Evolutionary conservation across 257 asterid genomes (phyloP), one percentile per base, ranked within the genome.

Genomic region (Echites panduratus): DNA sequence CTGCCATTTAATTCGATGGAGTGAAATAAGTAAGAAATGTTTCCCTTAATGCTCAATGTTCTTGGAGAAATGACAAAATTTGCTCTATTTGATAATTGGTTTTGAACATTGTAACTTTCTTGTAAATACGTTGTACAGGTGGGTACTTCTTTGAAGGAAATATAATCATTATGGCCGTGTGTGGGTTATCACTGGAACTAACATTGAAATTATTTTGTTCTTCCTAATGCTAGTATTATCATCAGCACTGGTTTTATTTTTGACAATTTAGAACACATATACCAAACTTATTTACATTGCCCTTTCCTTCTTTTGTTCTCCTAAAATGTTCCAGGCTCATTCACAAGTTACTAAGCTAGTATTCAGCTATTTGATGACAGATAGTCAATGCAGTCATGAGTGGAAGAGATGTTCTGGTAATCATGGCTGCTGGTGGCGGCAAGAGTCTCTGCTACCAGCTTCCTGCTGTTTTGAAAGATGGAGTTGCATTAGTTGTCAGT

Each of bases 361-460:
- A 1, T 49, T 4, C 22, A 29, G 67, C 48, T 61, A 10, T 27
- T 49, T 50, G 44, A 0, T 62, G 26, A 3, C 86, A 94, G 99
- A 94, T 94, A 61, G 84, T 94, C 64, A 94, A 94, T 79, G 86
- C 96, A 62, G 78, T 87, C 78, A 87, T 94, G 97, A 84, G 91
- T 71, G 85, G 95, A 72, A 91, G 89, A 82, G 97, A 94, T 78
- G 96, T 91, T 77, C 83, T 94, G 63, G 99, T 94, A 45, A 94
- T 94, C 75, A 94, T 91, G 97, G 99, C 99, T 59, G 99, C 99
- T 77, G 97, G 99, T 73, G 99, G 99, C 61, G 99, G 99, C 72
- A 94, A 94, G 87, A 91, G 97, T 80, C 87, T 94, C 58, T 94
- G 99, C 84, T 94, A 94, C 85, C 99, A 94, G 79, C 99, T 91